Conservation (phyloP, 2,329 filamentous ascomycete genomes). For the Biscogniauxia marginata region DNA sequence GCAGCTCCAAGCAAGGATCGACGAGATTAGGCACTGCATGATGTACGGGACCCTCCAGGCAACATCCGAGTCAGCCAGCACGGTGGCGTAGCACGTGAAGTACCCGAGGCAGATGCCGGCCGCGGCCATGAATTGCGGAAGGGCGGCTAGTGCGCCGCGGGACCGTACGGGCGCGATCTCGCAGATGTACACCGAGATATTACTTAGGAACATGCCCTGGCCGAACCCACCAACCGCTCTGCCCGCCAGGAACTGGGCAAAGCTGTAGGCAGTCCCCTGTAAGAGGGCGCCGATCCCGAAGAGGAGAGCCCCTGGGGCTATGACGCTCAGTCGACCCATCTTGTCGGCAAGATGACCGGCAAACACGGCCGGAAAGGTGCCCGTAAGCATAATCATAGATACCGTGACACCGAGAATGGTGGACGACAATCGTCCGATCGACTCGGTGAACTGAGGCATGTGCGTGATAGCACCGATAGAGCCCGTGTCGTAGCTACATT, state of each 20-base stretch:
- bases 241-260: constrained; percentile 55
- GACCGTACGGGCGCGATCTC: constrained; percentile 55
- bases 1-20: constrained; percentile 39
- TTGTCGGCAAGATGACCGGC: constrained; percentile 52
- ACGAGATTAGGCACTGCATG: constrained; percentile 42
- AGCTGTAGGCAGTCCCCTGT: constrained; percentile 45
- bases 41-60: constrained; percentile 58
- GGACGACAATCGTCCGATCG: constrained; percentile 48
- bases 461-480: constrained; percentile 34
- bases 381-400: constrained; percentile 58
- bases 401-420: constrained; percentile 57
- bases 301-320: constrained; percentile 48
- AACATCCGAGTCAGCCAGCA: constrained; percentile 43
- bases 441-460: constrained; percentile 33
- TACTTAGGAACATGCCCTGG: constrained; percentile 57
- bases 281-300: constrained; percentile 54
- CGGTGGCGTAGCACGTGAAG: constrained; percentile 59
- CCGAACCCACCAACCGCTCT: constrained; percentile 57
- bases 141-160: constrained; percentile 49
- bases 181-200: constrained; percentile 57
- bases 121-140: constrained; percentile 52
- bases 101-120: constrained; percentile 54
- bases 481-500: constrained; percentile 36
- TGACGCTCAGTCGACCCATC: constrained; percentile 46
- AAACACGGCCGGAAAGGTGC: constrained; percentile 55